Percentiles rank a stretch among this genome's conserved stretches.
Conservation (phyloP, 352 stramenopile genomes). For the Phytophthora citricola region DNA sequence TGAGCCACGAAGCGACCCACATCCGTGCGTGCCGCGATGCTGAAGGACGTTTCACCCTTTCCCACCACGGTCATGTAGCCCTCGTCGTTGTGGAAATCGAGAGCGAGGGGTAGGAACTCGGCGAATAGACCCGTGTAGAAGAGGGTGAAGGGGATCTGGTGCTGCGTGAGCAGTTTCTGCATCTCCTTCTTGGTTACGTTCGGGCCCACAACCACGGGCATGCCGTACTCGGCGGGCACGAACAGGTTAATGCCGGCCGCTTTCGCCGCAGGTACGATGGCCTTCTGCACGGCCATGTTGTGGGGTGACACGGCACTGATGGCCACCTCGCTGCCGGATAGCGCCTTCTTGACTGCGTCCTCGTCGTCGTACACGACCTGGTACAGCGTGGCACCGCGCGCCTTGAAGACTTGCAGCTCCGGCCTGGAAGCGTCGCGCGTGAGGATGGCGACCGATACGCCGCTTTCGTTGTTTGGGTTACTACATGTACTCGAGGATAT, state of each 20-base stretch:
- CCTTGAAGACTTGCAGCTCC: too few relatives aligned
- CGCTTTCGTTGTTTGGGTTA: too few relatives aligned
- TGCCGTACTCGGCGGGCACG: constrained; percentile 26
- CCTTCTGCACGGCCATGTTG: constrained; percentile 17
- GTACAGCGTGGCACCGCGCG: too few relatives aligned
- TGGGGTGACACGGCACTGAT: not conserved
- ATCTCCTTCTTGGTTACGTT: constrained; percentile 27
- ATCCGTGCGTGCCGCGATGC: constrained; percentile 19
- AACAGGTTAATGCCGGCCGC: constrained; percentile 34
- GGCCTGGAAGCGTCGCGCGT: too few relatives aligned
- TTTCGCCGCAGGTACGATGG: constrained; percentile 21
- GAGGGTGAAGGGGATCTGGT: constrained; percentile 27
- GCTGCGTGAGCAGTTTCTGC: constrained; percentile 23
- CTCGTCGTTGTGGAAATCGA: constrained; percentile 30
- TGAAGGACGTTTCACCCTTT: constrained; percentile 20
- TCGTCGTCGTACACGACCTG: too few relatives aligned
- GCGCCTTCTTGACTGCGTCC: too few relatives aligned
- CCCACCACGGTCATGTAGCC: constrained; percentile 22
- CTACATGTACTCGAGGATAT: too few relatives aligned
- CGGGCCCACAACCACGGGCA: constrained; percentile 9
- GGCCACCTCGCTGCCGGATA: too few relatives aligned
- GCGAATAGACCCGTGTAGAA: constrained; percentile 29
- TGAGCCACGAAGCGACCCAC: constrained; percentile 32
- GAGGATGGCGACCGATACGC: too few relatives aligned
- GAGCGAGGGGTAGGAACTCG: constrained; percentile 11